Conservation (phyloP, 1,284 basidiomycete species). For the Papiliotrema fonsecae region DNA sequence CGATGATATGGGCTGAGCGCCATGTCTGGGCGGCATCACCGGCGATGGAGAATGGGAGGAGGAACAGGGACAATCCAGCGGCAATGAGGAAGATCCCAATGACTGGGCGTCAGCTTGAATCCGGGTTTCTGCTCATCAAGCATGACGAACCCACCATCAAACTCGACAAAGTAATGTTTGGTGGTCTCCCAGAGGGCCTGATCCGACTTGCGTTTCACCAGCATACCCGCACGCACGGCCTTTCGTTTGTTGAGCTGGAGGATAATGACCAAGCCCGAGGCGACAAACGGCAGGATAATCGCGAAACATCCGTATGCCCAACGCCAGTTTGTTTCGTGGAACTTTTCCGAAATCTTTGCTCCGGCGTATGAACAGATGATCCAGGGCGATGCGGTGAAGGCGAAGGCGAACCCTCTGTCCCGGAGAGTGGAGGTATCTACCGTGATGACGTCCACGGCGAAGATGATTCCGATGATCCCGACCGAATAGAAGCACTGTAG, state of each 20-base stretch:
- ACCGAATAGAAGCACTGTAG: constrained; percentile 29
- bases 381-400: constrained; percentile 47
- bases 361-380: constrained; percentile 49
- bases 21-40: constrained; percentile 30
- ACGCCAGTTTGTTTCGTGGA: constrained; percentile 42
- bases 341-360: constrained; percentile 34
- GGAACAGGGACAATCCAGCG: constrained; percentile 42
- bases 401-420: constrained; percentile 47
- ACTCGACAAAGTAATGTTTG: constrained; percentile 39
- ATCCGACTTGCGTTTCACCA: constrained; percentile 11
- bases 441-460: constrained; percentile 47
- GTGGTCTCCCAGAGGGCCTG: constrained; percentile 24
- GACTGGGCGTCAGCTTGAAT: constrained; percentile 14
- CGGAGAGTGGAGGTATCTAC: constrained; percentile 46
- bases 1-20: constrained; percentile 40
- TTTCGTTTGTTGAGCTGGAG: constrained; percentile 32
- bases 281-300: constrained; percentile 45
- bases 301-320: constrained; percentile 48
- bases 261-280: constrained; percentile 23
- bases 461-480: constrained; percentile 44
- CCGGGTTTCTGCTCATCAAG: neutral
- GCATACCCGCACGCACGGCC: constrained; percentile 20
- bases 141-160: constrained; percentile 23
- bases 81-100: constrained; percentile 46
- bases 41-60: constrained; percentile 47